Percentiles rank a stretch among this genome's conserved stretches.
phyloP scores from a whole-genome alignment of 73 alveolate genomes.

The Tetrahymena thermophila region DNA sequence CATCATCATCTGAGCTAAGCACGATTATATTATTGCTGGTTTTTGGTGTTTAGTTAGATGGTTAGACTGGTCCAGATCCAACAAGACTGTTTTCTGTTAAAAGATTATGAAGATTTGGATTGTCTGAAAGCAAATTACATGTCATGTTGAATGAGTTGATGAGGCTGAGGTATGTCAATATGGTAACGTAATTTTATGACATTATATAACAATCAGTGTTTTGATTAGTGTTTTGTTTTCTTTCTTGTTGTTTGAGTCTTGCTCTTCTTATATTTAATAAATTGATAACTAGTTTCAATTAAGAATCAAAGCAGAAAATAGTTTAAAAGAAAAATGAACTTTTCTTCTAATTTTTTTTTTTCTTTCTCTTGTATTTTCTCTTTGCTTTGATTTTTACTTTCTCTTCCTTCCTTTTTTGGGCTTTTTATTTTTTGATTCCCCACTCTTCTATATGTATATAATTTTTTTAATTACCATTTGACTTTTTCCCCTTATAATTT shows the following conservation, averaged over 20 bases:
- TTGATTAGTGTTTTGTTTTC: background rate
- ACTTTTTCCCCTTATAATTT: background rate
- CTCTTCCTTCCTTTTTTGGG: background rate
- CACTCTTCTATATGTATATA: background rate
- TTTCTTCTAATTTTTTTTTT: background rate
- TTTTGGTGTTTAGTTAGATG: background rate
- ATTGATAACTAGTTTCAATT: background rate
- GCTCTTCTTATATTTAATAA: background rate
- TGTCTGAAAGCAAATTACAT: background rate
- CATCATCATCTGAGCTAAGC: constrained; percentile 2
- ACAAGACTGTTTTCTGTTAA: background rate
- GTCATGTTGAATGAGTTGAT: background rate
- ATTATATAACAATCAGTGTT: background rate
- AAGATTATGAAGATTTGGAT: background rate
- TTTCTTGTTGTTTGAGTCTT: background rate
- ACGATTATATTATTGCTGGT: background rate
- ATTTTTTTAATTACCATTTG: background rate
- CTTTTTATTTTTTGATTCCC: background rate
- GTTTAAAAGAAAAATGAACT: background rate
- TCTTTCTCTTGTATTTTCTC: background rate
- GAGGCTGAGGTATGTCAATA: background rate
- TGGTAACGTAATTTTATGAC: background rate
- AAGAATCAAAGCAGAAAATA: background rate
- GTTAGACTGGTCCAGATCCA: background rate
- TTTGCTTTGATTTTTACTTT: background rate